Evolutionary conservation across 257 asterid genomes (phyloP).

Genomic region (Solanum okadae): DNA sequence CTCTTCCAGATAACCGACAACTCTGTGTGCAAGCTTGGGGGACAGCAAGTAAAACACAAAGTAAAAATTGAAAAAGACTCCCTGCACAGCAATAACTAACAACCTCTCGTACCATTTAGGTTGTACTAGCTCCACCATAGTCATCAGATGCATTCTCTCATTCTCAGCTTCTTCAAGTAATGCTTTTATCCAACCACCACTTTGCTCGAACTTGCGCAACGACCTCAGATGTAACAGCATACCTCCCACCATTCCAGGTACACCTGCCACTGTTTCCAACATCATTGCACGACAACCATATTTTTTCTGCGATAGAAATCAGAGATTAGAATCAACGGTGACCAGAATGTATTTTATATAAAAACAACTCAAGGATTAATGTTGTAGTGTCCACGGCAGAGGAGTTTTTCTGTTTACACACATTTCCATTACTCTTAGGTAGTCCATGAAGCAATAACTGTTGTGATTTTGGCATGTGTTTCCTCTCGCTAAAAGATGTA

Average conservation of each 20-base stretch:
- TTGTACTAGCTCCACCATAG: conserved; percentile 86
- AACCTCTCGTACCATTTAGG: conserved; percentile 88
- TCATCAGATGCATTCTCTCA: conserved; percentile 96
- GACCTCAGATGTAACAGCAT: conserved; percentile 79
- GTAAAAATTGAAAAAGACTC: conserved; percentile 81
- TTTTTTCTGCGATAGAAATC: conserved; percentile 44
- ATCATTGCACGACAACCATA: conserved; percentile 95
- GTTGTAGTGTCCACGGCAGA: no score
- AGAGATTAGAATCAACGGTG: not conserved
- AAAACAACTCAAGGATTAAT: not conserved
- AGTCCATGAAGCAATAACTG: not conserved
- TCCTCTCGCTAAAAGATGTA: not conserved
- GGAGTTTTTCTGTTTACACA: not conserved
- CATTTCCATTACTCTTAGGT: not conserved
- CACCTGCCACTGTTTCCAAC: conserved; percentile 98
- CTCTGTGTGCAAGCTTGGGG: conserved; percentile 82
- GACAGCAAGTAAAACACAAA: conserved; percentile 58
- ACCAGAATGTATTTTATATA: not conserved
- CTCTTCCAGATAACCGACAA: conserved; percentile 93
- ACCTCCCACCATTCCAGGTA: conserved; percentile 96
- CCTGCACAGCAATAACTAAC: conserved; percentile 77
- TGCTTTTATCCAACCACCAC: conserved; percentile 97
- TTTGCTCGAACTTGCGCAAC: conserved; percentile 73
- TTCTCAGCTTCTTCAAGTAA: conserved; percentile 95
- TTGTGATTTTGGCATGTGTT: not conserved